These are phyloP conservation scores for Tricholoma furcatifolium DNA, from an alignment of 768 basidiomycete species.

Conservation along the genomic window DNA sequence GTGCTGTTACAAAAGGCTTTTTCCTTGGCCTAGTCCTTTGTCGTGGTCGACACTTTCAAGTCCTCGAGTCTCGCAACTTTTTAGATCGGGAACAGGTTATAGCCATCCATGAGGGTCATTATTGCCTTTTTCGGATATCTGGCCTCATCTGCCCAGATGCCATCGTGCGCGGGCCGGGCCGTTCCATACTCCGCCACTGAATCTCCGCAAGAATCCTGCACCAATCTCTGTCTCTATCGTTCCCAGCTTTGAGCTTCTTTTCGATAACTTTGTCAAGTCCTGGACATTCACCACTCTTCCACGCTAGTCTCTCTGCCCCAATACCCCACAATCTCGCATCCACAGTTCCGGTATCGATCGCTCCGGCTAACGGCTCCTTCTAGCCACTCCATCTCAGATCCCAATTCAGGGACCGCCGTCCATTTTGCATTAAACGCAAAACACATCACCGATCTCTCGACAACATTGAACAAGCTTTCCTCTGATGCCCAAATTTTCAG, in stretches of 20 bases:
- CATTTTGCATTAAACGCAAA: constrained; percentile 8
- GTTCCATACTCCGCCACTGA: constrained; percentile 6
- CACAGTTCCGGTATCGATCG: constrained; percentile 10
- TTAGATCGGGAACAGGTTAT: constrained; percentile 16
- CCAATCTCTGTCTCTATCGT: constrained; percentile 6
- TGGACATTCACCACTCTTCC: not conserved
- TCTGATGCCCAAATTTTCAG: not conserved
- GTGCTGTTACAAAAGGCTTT: not conserved
- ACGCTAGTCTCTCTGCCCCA: not conserved
- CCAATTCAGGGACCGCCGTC: constrained; percentile 8
- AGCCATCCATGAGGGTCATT: constrained; percentile 8
- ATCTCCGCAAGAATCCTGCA: constrained; percentile 14
- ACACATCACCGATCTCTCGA: constrained; percentile 3
- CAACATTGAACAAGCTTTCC: constrained; percentile 5
- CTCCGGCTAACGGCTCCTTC: not conserved
- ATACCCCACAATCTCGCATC: not conserved
- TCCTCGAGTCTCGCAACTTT: not conserved
- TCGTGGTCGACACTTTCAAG: not conserved
- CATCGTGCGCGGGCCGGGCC: constrained; percentile 16
- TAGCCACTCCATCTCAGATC: constrained; percentile 9
- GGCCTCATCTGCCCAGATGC: constrained; percentile 15
- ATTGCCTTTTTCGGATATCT: constrained; percentile 14
- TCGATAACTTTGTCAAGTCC: not conserved
- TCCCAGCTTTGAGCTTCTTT: constrained; percentile 7
- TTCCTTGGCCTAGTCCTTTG: not conserved